Percentiles rank a stretch among this genome's conserved stretches.
Conservation (phyloP, 148 eudicot genomes). For the Amaranthus hypochondriacus region DNA sequence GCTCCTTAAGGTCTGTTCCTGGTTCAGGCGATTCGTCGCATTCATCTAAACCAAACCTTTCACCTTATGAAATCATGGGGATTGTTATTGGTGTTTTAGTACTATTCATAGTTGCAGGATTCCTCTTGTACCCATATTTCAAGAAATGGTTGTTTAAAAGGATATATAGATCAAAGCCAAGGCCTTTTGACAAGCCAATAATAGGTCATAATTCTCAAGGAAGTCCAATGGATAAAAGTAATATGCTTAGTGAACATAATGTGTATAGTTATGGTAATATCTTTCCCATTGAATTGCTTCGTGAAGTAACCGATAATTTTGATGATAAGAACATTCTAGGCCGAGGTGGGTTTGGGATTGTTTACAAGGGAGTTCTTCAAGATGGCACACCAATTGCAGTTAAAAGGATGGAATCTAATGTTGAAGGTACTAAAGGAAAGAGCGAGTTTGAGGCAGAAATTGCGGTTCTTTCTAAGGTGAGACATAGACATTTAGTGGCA, state of each 20-base stretch:
- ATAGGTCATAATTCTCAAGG: constrained; percentile 6
- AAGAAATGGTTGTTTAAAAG: constrained; percentile 17
- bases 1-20: constrained; percentile 17
- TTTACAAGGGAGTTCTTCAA: constrained; percentile 47
- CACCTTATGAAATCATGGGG: not conserved
- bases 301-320: constrained; percentile 48
- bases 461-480: constrained; percentile 50
- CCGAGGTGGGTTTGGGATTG: constrained; percentile 65
- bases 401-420: constrained; percentile 52
- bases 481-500: constrained; percentile 64
- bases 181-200: not conserved
- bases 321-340: constrained; percentile 46
- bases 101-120: constrained; percentile 15
- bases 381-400: constrained; percentile 65
- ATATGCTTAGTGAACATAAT: constrained; percentile 9
- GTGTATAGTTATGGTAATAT: constrained; percentile 36
- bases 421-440: constrained; percentile 35
- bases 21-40: not conserved
- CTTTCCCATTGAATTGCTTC: constrained; percentile 35
- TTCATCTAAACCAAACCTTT: not conserved
- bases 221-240: constrained; percentile 16
- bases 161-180: not conserved
- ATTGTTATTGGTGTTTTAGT: constrained; percentile 18
- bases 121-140: constrained; percentile 8
- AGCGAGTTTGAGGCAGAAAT: constrained; percentile 66